A percentile compares a stretch with the other conserved stretches of the same genome.
Conservation (phyloP, 345 rosid genomes). For the Pistacia integerrima region DNA sequence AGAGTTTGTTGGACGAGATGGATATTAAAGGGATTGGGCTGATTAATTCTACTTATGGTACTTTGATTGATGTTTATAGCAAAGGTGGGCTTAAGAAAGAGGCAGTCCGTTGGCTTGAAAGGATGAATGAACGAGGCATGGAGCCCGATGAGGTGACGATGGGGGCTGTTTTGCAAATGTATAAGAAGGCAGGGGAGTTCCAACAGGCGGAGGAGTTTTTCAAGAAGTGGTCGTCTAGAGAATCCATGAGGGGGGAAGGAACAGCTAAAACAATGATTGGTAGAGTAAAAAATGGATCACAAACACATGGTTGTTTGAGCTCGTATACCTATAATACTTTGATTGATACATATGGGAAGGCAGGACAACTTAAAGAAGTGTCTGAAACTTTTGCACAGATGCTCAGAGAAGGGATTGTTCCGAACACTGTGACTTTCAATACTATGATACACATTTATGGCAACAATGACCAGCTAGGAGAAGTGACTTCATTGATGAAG, state of each 20-base stretch:
- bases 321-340: constrained; percentile 72
- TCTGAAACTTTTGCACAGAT: constrained; percentile 60
- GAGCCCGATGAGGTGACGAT: constrained; percentile 84
- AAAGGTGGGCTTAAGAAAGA: constrained; percentile 70
- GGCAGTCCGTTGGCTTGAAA: constrained; percentile 75
- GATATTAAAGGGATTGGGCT: constrained; percentile 44
- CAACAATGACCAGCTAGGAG: constrained; percentile 62
- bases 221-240: constrained; percentile 65
- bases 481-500: constrained; percentile 62
- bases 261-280: constrained; percentile 12
- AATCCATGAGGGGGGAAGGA: constrained; percentile 35
- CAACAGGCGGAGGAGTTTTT: constrained; percentile 76
- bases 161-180: constrained; percentile 83
- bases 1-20: constrained; percentile 77
- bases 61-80: constrained; percentile 82
- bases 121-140: constrained; percentile 71
- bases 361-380: constrained; percentile 75
- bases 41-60: constrained; percentile 82
- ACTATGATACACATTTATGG: constrained; percentile 87
- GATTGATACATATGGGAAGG: constrained; percentile 88
- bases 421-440: constrained; percentile 85
- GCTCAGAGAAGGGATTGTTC: constrained; percentile 72
- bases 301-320: constrained; percentile 46
- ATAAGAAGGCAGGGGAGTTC: constrained; percentile 80
- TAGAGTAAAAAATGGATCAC: constrained; percentile 19